A percentile compares a stretch with the other conserved stretches of the same genome.
These are phyloP conservation scores for Tolypocladium pustulatum DNA, from an alignment of 2,329 filamentous ascomycete species.

Conservation along the genomic window DNA sequence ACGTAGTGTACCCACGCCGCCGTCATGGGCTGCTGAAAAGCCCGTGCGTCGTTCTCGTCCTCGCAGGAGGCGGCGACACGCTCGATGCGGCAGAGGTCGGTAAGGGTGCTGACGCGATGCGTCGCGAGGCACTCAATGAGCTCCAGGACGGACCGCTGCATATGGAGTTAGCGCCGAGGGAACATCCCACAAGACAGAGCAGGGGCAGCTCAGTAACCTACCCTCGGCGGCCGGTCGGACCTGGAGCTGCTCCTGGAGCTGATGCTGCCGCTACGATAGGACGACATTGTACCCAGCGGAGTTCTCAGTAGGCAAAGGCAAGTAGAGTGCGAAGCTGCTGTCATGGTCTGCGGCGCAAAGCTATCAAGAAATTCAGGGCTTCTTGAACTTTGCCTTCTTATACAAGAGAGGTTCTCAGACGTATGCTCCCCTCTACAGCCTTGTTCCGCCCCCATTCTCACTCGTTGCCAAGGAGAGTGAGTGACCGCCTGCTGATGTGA, in stretches of 20 bases:
- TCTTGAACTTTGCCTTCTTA: neutral
- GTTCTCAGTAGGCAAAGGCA: neutral
- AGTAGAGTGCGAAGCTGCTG: neutral
- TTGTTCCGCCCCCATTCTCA: neutral
- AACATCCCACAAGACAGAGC: neutral
- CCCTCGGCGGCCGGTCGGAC: constrained; percentile 1
- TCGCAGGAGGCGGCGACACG: constrained; percentile 49
- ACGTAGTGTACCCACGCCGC: constrained; percentile 64
- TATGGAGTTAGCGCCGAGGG: neutral
- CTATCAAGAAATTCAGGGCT: neutral
- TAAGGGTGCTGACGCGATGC: constrained; percentile 63
- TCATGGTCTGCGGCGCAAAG: neutral
- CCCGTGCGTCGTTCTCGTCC: constrained; percentile 46
- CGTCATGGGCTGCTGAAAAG: constrained; percentile 55
- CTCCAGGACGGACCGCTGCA: constrained; percentile 44
- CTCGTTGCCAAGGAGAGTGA: neutral
- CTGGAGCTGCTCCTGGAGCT: constrained; percentile 3
- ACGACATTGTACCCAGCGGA: constrained; percentile 3
- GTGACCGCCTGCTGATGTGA: neutral
- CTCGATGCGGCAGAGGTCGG: constrained; percentile 62
- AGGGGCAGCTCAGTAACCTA: neutral
- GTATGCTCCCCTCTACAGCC: neutral
- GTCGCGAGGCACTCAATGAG: constrained; percentile 53
- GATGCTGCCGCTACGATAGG: constrained; percentile 2
- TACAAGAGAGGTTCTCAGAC: neutral